Conservation (phyloP, 2,329 filamentous ascomycete species). For the Pyricularia pennisetigena region DNA sequence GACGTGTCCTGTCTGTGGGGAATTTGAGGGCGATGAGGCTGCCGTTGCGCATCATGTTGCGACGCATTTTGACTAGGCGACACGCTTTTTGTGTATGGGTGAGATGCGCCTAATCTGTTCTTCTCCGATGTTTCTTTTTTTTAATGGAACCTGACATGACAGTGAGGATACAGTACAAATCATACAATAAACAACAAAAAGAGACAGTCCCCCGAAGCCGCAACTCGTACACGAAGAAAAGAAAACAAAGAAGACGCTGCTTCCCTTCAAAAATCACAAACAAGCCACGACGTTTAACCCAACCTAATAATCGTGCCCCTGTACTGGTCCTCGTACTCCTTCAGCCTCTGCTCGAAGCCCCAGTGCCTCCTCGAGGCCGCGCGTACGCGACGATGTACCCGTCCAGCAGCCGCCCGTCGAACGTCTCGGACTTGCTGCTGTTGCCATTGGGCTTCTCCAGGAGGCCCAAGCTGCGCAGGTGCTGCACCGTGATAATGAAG, state of each 20-base stretch:
- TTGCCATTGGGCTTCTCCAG: constrained; percentile 9
- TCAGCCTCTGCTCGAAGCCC: constrained; percentile 14
- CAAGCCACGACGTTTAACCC: neutral
- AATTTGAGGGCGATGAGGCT: constrained; percentile 57
- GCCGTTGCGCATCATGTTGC: constrained; percentile 61
- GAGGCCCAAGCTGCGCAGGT: constrained; percentile 8
- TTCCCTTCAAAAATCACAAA: neutral
- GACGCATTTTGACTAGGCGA: constrained; percentile 41
- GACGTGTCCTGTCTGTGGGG: constrained; percentile 54
- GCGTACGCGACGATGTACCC: constrained; percentile 23
- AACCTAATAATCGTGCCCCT: neutral
- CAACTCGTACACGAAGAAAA: neutral
- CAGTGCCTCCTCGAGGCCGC: constrained; percentile 14
- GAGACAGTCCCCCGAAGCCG: neutral
- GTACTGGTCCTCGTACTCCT: constrained; percentile 13
- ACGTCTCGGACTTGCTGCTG: neutral
- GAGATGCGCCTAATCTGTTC: neutral
- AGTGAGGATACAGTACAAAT: neutral
- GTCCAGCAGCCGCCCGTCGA: constrained; percentile 12
- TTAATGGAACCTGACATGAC: neutral
- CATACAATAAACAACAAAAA: neutral
- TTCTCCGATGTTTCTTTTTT: neutral
- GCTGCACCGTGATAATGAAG: constrained; percentile 16
- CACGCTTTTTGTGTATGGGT: too few species aligned
- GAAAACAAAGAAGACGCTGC: too few species aligned